Percentiles rank a stretch among this genome's conserved stretches.
Evolutionary conservation across 2,329 filamentous ascomycete species (phyloP).

Genomic region (Phialophora chinensis): DNA sequence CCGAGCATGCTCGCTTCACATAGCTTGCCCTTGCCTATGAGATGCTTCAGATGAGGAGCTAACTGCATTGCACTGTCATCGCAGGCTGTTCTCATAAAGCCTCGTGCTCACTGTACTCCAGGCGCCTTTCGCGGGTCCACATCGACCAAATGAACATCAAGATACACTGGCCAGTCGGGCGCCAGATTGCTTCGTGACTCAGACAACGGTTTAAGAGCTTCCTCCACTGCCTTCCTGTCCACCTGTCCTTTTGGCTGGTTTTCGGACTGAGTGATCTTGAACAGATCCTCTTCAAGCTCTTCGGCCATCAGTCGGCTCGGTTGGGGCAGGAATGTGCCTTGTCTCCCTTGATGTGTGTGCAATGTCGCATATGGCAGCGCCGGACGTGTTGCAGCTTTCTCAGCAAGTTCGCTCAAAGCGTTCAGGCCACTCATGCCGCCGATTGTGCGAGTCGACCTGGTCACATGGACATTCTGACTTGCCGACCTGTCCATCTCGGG

Average conservation of each 20-base stretch:
- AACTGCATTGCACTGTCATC: background rate
- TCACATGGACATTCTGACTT: conserved; percentile 63
- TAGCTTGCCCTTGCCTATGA: background rate
- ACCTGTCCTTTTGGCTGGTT: conserved; percentile 49
- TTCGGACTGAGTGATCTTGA: conserved; percentile 49
- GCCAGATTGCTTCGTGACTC: conserved; percentile 46
- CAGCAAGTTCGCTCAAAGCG: conserved; percentile 62
- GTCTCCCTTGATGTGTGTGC: conserved; percentile 53
- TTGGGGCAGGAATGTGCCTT: conserved; percentile 47
- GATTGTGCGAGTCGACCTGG: conserved; percentile 58
- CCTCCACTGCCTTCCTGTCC: conserved; percentile 50
- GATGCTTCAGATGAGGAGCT: background rate
- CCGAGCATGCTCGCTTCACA: background rate
- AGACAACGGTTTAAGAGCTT: conserved; percentile 39
- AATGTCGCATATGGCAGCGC: conserved; percentile 55
- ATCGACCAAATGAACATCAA: conserved; percentile 53
- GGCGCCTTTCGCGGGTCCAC: conserved; percentile 37
- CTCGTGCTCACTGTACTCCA: conserved; percentile 6
- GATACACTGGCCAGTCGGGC: conserved; percentile 51
- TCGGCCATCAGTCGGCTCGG: conserved; percentile 53
- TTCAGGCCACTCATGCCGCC: conserved; percentile 58
- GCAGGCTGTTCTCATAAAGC: background rate
- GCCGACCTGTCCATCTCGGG: conserved; percentile 67
- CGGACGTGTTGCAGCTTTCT: conserved; percentile 54
- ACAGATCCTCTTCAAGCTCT: conserved; percentile 54